Conservation (phyloP, 768 basidiomycete species). For the Suillus hirtellus region DNA sequence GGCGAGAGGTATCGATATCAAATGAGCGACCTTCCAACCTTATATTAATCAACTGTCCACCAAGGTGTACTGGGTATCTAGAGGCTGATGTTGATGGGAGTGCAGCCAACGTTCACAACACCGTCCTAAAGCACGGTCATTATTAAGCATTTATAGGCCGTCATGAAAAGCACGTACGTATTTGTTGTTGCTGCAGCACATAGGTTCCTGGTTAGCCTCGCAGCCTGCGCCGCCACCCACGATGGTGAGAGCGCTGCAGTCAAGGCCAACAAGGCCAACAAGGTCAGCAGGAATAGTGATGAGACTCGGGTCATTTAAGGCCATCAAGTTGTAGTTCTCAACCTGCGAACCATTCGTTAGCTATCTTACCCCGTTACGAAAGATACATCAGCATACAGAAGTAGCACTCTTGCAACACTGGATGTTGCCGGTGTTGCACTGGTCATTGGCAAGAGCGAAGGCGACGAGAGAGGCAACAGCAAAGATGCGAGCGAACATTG, state of each 20-base stretch:
- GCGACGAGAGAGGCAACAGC: conserved; percentile 10
- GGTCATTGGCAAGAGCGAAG: conserved; percentile 5
- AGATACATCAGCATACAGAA: background rate
- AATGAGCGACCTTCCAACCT: background rate
- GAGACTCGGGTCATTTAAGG: background rate
- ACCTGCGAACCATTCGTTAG: background rate
- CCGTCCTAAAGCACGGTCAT: conserved; percentile 28
- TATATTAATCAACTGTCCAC: background rate
- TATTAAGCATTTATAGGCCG: no score
- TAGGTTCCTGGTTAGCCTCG: conserved; percentile 29
- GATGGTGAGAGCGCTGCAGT: conserved; percentile 37
- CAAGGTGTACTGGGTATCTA: background rate
- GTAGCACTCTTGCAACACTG: background rate
- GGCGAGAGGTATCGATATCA: background rate
- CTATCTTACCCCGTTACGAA: background rate
- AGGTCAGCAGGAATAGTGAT: background rate
- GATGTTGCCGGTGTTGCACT: conserved; percentile 10
- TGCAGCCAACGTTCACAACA: conserved; percentile 38
- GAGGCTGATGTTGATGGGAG: conserved; percentile 33
- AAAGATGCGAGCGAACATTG: conserved; percentile 11
- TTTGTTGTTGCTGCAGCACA: conserved; percentile 48
- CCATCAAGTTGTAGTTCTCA: background rate
- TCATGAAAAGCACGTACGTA: conserved; percentile 35
- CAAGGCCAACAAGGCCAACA: conserved; percentile 30
- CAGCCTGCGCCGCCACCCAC: conserved; percentile 15